phyloP scores from a whole-genome alignment of 2,329 filamentous ascomycete species.

The Alternaria atra region DNA sequence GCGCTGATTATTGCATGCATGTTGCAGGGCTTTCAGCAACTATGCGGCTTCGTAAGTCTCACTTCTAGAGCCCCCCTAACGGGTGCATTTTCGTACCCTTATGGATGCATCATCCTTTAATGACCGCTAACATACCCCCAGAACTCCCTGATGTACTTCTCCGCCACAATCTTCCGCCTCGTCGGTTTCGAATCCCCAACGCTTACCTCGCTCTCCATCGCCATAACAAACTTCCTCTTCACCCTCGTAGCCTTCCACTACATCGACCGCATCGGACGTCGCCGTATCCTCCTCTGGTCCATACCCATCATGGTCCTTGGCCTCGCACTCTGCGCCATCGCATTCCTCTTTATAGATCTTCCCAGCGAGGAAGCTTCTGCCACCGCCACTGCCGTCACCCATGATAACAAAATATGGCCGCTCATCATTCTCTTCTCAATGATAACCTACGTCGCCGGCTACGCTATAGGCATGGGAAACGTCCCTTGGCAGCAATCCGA shows the following conservation, averaged over 20 bases:
- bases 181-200: slow-evolving; percentile 58
- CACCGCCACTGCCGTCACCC: slow-evolving; percentile 10
- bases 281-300: slow-evolving; percentile 77
- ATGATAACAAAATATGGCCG: slow-evolving; percentile 31
- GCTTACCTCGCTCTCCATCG: slow-evolving; percentile 56
- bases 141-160: slow-evolving; percentile 61
- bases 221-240: slow-evolving; percentile 57
- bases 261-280: slow-evolving; percentile 57
- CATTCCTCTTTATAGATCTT: slow-evolving; percentile 73
- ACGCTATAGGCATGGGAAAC: slow-evolving; percentile 87
- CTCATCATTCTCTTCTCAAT: slow-evolving; percentile 74
- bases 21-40: slow-evolving; percentile 85
- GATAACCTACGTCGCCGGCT: slow-evolving; percentile 83
- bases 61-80: not conserved
- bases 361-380: slow-evolving; percentile 29
- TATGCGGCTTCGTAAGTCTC: slow-evolving; percentile 67
- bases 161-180: slow-evolving; percentile 58
- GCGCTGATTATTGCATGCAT: slow-evolving; percentile 86
- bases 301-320: slow-evolving; percentile 84
- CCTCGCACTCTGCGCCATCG: slow-evolving; percentile 73
- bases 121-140: slow-evolving; percentile 17
- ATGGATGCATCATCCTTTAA: not conserved
- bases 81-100: not conserved
- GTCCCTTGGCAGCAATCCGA: slow-evolving; percentile 98
- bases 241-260: slow-evolving; percentile 56